Evolutionary conservation across 2,329 filamentous ascomycete genomes (phyloP).

Genomic region (Myriangium duriaei): DNA sequence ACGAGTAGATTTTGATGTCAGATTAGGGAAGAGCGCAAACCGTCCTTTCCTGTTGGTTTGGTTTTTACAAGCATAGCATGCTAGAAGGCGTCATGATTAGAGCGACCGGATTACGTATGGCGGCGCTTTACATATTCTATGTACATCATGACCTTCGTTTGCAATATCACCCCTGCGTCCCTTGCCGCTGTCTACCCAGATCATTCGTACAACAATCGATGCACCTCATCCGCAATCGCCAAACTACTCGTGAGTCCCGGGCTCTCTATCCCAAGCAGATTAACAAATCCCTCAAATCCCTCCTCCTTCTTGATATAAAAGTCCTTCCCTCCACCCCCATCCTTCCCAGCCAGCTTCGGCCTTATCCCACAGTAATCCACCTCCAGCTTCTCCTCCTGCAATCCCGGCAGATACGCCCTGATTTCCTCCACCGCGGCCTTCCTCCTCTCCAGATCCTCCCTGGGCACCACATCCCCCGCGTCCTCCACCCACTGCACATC

Average conservation of each 20-base stretch:
- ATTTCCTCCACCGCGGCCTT: constrained; percentile 62
- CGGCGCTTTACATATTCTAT: constrained; percentile 2
- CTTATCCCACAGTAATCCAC: constrained; percentile 87
- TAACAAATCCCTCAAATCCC: constrained; percentile 71
- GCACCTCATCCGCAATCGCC: constrained; percentile 72
- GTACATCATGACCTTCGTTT: not conserved
- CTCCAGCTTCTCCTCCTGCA: constrained; percentile 53
- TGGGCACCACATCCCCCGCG: constrained; percentile 49
- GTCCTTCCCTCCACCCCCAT: constrained; percentile 59
- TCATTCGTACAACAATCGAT: constrained; percentile 37
- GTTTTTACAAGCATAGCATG: no score
- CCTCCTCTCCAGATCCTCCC: constrained; percentile 51
- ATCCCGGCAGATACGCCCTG: constrained; percentile 59
- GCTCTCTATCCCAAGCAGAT: constrained; percentile 85
- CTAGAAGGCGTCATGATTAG: no score
- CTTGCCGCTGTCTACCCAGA: no score
- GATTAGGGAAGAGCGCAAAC: no score
- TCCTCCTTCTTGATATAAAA: constrained; percentile 71
- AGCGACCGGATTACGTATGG: constrained; percentile 1
- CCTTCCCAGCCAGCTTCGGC: constrained; percentile 65
- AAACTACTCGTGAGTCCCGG: constrained; percentile 78
- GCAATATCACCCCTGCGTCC: not conserved
- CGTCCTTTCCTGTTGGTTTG: no score
- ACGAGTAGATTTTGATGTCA: constrained; percentile 7
- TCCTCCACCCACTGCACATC: constrained; percentile 85